These are phyloP conservation scores for Fremontodendron californicum DNA, from an alignment of 345 rosid species.

Conservation along the genomic window DNA sequence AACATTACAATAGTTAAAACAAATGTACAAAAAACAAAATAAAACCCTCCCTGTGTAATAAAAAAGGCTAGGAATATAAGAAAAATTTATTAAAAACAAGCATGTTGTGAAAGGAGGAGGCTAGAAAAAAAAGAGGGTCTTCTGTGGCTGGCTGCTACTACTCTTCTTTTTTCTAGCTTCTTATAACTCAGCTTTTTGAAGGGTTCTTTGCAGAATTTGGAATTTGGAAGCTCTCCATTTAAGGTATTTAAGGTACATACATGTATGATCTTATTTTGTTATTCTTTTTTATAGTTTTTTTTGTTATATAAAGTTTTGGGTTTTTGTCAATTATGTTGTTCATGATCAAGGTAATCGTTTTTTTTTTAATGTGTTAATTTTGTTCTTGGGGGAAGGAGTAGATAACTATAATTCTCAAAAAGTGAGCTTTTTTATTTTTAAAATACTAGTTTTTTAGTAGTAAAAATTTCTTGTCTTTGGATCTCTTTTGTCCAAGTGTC, in stretches of 20 bases:
- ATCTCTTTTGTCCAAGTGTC: constrained; percentile 28
- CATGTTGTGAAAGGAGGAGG: constrained; percentile 25
- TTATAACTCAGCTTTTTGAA: constrained; percentile 22
- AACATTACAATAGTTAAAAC: background rate
- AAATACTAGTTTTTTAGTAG: constrained; percentile 15
- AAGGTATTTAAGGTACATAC: constrained; percentile 19
- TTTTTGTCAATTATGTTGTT: constrained; percentile 19
- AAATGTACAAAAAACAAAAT: background rate
- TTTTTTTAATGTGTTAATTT: constrained; percentile 17
- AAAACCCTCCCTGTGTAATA: background rate
- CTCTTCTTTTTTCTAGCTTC: constrained; percentile 11
- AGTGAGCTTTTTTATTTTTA: constrained; percentile 5
- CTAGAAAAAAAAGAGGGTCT: constrained; percentile 26
- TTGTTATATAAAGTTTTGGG: constrained; percentile 9
- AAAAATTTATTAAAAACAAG: background rate
- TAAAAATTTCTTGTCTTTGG: constrained; percentile 22
- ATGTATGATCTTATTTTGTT: background rate
- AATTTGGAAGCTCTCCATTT: background rate
- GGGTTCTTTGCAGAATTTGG: constrained; percentile 23
- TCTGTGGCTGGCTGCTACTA: constrained; percentile 27
- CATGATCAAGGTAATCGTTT: constrained; percentile 5
- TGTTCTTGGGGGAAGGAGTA: constrained; percentile 12
- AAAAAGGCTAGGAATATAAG: background rate
- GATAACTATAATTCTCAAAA: constrained; percentile 12
- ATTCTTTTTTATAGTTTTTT: background rate